Conservation (phyloP, 2,329 filamentous ascomycete species). For the Cercospora nicotianae region DNA sequence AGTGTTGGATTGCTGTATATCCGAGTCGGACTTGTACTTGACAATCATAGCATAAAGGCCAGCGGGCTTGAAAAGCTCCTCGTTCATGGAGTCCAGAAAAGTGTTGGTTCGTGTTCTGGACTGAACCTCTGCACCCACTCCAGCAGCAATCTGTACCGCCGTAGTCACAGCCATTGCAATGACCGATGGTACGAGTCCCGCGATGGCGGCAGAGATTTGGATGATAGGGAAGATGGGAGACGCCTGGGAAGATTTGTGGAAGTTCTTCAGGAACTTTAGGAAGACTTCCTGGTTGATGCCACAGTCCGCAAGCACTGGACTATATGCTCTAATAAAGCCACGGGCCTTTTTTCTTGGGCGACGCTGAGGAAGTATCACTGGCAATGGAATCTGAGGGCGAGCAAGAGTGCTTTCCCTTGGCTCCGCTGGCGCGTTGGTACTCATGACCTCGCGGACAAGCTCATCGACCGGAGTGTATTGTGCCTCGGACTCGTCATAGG, state of each 20-base stretch:
- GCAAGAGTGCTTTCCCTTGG: neutral
- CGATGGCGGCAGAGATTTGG: conserved; percentile 39
- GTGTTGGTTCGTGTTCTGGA: conserved; percentile 47
- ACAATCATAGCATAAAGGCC: conserved; percentile 59
- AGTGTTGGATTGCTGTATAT: conserved; percentile 18
- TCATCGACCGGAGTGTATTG: conserved; percentile 22
- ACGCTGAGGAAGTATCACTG: conserved; percentile 55
- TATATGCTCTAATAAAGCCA: conserved; percentile 57
- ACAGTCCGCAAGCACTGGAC: conserved; percentile 49
- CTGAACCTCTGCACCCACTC: conserved; percentile 46
- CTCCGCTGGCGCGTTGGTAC: neutral
- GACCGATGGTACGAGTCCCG: conserved; percentile 43
- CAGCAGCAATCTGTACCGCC: conserved; percentile 47
- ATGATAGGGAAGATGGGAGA: conserved; percentile 37
- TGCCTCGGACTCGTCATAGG: conserved; percentile 33
- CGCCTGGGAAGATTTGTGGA: conserved; percentile 48
- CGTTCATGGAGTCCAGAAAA: conserved; percentile 59
- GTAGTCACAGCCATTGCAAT: conserved; percentile 48
- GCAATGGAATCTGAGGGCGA: conserved; percentile 39
- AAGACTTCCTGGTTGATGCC: conserved; percentile 54
- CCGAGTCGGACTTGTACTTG: conserved; percentile 35
- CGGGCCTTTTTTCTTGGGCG: conserved; percentile 51
- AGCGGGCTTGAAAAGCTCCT: conserved; percentile 57
- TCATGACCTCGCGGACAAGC: conserved; percentile 31
- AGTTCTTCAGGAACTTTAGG: conserved; percentile 50